A percentile compares a stretch with the other conserved stretches of the same genome.
Evolutionary conservation across 352 stramenopile genomes (phyloP).

Genomic region (Pilasporangium apinafurcum): DNA sequence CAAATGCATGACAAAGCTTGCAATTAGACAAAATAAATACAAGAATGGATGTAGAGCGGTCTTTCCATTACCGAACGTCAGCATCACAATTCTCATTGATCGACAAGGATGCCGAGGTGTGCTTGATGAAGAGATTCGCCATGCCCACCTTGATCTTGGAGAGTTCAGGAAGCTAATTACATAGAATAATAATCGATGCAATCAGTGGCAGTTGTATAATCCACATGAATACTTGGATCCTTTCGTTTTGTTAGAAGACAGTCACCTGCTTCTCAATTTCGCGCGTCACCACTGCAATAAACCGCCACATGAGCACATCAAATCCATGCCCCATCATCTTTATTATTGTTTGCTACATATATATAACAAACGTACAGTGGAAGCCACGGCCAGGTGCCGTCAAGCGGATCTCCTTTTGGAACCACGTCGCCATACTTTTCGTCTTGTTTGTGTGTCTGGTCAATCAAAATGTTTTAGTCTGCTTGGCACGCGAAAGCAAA

Average conservation of each 20-base stretch:
- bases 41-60: neutral
- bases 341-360: too few relatives aligned
- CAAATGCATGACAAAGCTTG: neutral
- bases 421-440: constrained; percentile 51
- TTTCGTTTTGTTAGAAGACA: too few relatives aligned
- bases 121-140: constrained; percentile 94
- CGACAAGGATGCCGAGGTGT: constrained; percentile 94
- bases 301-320: neutral
- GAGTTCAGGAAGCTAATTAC: constrained; percentile 52
- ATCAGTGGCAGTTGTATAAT: too few relatives aligned
- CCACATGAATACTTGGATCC: too few relatives aligned
- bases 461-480: too few relatives aligned
- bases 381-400: constrained; percentile 75
- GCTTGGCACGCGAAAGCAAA: too few relatives aligned
- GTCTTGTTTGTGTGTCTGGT: constrained; percentile 3
- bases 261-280: constrained; percentile 79
- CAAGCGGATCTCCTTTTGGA: constrained; percentile 85
- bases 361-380: constrained; percentile 63
- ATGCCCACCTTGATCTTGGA: constrained; percentile 88
- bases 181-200: too few relatives aligned
- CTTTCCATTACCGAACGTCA: constrained; percentile 73
- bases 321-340: too few relatives aligned
- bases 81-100: constrained; percentile 96
- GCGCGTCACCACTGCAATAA: constrained; percentile 59
- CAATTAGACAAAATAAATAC: neutral